A percentile compares a stretch with the other conserved stretches of the same genome.
phyloP scores from a whole-genome alignment of 495 filamentous ascomycete genomes.

The Penicillium coffeae region DNA sequence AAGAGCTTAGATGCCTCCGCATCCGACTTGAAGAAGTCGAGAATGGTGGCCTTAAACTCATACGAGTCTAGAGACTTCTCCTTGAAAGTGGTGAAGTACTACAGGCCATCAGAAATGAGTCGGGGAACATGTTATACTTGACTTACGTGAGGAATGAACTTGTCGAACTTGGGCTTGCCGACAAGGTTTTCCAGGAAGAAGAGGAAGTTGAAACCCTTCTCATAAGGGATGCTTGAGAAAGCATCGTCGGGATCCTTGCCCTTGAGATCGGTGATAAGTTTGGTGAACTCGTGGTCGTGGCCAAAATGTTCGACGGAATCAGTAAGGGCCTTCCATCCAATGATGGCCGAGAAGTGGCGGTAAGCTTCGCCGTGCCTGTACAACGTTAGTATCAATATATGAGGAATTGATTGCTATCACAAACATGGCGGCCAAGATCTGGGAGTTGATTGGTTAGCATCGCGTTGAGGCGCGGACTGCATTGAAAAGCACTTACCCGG shows the following conservation, averaged over 20 bases:
- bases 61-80: constrained; percentile 82
- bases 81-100: constrained; percentile 82
- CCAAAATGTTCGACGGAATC: constrained; percentile 77
- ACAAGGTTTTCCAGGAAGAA: constrained; percentile 81
- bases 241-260: constrained; percentile 93
- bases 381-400: constrained; percentile 2
- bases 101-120: not conserved
- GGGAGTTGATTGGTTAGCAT: constrained; percentile 5
- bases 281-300: constrained; percentile 84
- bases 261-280: constrained; percentile 78
- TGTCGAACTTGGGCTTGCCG: constrained; percentile 82
- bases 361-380: constrained; percentile 71
- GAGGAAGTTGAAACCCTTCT: constrained; percentile 75
- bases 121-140: not conserved
- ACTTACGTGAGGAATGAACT: constrained; percentile 79
- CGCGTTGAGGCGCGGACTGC: not conserved
- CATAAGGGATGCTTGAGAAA: constrained; percentile 76
- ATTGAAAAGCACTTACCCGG: constrained; percentile 41
- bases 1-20: constrained; percentile 62
- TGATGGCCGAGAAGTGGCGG: constrained; percentile 90
- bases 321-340: constrained; percentile 56
- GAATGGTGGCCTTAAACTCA: constrained; percentile 83
- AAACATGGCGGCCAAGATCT: constrained; percentile 33
- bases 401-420: not conserved
- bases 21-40: constrained; percentile 76